phyloP scores from a whole-genome alignment of 345 rosid species.

The Leavenworthia alabamica region DNA sequence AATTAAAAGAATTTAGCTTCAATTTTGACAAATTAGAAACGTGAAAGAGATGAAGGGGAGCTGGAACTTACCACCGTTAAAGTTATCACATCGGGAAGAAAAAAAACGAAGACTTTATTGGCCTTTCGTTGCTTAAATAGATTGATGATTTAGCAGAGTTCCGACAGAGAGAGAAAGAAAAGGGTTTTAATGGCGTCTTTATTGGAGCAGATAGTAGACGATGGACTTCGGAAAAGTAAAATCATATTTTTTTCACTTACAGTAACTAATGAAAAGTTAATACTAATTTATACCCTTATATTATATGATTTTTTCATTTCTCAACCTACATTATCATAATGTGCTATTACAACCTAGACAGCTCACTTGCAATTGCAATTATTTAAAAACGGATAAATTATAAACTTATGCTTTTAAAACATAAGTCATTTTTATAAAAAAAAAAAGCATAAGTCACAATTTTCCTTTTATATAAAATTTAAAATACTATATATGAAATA shows the following conservation, averaged over 20 bases:
- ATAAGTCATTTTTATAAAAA: background rate
- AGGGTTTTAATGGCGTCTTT: slow-evolving; percentile 26
- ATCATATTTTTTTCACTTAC: background rate
- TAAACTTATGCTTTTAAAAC: background rate
- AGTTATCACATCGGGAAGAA: background rate
- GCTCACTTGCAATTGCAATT: background rate
- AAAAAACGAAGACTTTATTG: background rate
- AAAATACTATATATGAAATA: no score
- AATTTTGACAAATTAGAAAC: background rate
- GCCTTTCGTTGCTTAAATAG: background rate
- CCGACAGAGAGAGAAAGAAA: slow-evolving; percentile 2
- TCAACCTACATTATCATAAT: background rate
- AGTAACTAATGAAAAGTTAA: background rate
- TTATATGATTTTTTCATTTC: background rate
- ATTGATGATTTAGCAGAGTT: background rate
- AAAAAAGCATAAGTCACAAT: background rate
- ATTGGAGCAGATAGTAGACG: slow-evolving; percentile 16
- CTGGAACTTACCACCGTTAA: background rate
- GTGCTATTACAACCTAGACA: background rate
- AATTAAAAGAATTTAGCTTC: background rate
- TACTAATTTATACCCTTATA: background rate
- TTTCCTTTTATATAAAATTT: no score
- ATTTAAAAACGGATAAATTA: background rate
- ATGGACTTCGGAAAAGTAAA: slow-evolving; percentile 29
- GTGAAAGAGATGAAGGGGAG: background rate